Conservation (phyloP, 2,329 filamentous ascomycete genomes). For the Sporothrix brunneoviolacea region DNA sequence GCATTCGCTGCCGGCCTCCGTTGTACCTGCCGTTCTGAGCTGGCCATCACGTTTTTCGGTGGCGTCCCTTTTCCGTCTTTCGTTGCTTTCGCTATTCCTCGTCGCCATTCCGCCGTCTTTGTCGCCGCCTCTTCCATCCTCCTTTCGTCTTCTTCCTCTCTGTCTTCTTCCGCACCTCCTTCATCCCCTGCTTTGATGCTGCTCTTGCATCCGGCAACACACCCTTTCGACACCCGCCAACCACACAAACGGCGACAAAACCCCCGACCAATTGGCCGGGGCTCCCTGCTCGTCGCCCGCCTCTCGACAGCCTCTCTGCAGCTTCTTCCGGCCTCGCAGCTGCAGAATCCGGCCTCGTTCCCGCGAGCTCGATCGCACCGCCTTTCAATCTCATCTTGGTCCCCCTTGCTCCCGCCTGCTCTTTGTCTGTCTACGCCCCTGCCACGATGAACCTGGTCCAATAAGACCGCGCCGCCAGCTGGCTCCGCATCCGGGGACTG, state of each 20-base stretch:
- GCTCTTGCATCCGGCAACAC: background rate
- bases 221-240: background rate
- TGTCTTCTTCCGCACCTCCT: background rate
- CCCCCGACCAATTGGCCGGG: background rate
- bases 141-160: background rate
- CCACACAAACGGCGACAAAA: background rate
- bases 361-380: background rate
- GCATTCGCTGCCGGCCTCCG: too few relatives aligned
- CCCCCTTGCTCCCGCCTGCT: background rate
- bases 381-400: background rate
- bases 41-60: too few relatives aligned
- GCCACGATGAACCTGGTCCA: constrained; percentile 8
- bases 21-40: too few relatives aligned
- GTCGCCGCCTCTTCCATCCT: background rate
- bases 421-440: background rate
- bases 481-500: constrained; percentile 9
- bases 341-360: background rate
- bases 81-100: too few relatives aligned
- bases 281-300: background rate
- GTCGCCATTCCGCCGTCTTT: too few relatives aligned
- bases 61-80: too few relatives aligned
- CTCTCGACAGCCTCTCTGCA: background rate
- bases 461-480: constrained; percentile 7
- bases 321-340: background rate
- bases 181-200: background rate